These are phyloP conservation scores for Coprinopsis marcescibilis DNA, from an alignment of 768 basidiomycete genomes.

Conservation along the genomic window DNA sequence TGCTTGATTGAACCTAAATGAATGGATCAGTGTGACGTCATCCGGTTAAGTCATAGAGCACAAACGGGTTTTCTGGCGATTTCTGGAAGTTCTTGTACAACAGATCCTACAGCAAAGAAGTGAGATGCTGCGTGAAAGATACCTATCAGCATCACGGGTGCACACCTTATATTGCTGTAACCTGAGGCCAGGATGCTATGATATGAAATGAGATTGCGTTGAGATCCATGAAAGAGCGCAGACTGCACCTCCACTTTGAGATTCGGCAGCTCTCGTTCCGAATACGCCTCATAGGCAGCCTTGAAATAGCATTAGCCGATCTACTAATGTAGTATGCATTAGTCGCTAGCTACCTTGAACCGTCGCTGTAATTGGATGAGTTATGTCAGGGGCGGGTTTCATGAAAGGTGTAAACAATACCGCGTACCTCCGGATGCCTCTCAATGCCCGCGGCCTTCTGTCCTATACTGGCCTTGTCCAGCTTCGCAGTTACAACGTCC, in stretches of 20 bases:
- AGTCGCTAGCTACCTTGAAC: constrained; percentile 63
- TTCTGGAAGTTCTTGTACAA: constrained; percentile 96
- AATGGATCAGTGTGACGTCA: neutral
- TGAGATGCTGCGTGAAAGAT: constrained; percentile 3
- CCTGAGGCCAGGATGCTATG: constrained; percentile 81
- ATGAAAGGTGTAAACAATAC: neutral
- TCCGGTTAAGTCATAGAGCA: constrained; percentile 5
- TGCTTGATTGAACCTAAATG: constrained; percentile 73
- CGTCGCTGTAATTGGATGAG: constrained; percentile 54
- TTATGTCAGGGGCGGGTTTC: constrained; percentile 11
- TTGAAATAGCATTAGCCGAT: constrained; percentile 20
- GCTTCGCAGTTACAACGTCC: constrained; percentile 85
- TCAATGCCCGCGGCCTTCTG: constrained; percentile 83
- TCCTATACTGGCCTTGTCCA: constrained; percentile 89
- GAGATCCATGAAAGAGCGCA: constrained; percentile 7
- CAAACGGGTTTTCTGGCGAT: constrained; percentile 91
- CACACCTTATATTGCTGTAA: constrained; percentile 84
- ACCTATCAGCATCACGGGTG: neutral
- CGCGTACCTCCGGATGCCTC: constrained; percentile 82
- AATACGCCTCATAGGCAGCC: constrained; percentile 89
- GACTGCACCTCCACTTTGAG: constrained; percentile 57
- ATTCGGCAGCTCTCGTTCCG: constrained; percentile 81
- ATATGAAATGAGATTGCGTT: constrained; percentile 7
- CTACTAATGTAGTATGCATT: neutral
- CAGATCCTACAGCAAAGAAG: constrained; percentile 50